phyloP scores from a whole-genome alignment of 257 asterid genomes.

The Primulina tabacum region DNA sequence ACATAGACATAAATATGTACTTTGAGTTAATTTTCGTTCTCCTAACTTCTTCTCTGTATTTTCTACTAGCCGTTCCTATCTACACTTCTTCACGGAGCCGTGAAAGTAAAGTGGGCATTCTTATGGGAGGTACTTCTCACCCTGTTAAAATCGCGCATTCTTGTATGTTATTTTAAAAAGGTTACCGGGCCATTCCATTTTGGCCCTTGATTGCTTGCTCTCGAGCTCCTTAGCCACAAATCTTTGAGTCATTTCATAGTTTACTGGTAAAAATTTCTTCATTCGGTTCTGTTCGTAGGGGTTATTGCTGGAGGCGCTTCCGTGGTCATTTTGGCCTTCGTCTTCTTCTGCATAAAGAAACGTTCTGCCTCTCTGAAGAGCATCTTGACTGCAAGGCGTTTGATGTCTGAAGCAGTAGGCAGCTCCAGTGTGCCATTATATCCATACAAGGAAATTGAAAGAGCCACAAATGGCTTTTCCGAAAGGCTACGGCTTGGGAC shows the following conservation, averaged over 20 bases:
- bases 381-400: slow-evolving; percentile 55
- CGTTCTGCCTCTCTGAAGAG: slow-evolving; percentile 42
- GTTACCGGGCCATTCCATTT: neutral
- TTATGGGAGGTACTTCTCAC: slow-evolving; percentile 58
- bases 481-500: slow-evolving; percentile 82
- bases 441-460: slow-evolving; percentile 69
- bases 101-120: slow-evolving; percentile 44
- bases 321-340: slow-evolving; percentile 33
- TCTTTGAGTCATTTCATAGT: neutral
- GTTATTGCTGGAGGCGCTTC: slow-evolving; percentile 61
- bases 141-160: neutral
- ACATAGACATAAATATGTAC: neutral
- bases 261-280: slow-evolving; percentile 2
- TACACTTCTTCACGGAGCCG: slow-evolving; percentile 46
- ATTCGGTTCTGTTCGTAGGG: slow-evolving; percentile 35
- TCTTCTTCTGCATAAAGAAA: slow-evolving; percentile 43
- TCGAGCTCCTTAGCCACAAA: too few relatives aligned
- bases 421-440: slow-evolving; percentile 54
- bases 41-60: slow-evolving; percentile 20
- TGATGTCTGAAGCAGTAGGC: slow-evolving; percentile 69
- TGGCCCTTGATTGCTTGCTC: neutral
- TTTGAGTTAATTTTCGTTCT: neutral
- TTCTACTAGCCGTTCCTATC: slow-evolving; percentile 33
- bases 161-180: neutral
- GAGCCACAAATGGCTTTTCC: slow-evolving; percentile 66